These are phyloP conservation scores for Chernovozyma sophiae-reginae DNA, from an alignment of 1,139 yeast genomes.

Conservation along the genomic window DNA sequence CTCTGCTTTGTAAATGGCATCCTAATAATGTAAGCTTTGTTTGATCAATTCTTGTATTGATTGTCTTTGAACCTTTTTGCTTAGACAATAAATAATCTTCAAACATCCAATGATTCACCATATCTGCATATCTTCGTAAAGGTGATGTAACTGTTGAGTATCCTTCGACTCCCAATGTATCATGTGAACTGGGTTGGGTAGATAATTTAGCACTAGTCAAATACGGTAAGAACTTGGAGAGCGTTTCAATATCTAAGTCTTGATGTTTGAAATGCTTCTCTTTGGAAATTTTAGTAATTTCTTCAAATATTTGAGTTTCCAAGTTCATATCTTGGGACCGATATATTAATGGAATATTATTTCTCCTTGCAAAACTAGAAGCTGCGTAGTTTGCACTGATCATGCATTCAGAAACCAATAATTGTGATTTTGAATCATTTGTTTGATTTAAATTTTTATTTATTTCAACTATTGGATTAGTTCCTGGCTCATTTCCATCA, in stretches of 20 bases:
- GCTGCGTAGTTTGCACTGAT: constrained; percentile 65
- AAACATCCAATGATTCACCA: constrained; percentile 65
- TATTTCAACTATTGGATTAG: constrained; percentile 11
- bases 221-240: constrained; percentile 18
- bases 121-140: constrained; percentile 77
- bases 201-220: constrained; percentile 31
- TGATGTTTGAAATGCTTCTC: constrained; percentile 16
- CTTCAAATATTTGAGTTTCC: constrained; percentile 24
- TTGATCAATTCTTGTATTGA: constrained; percentile 9
- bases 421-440: constrained; percentile 36
- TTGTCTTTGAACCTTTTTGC: constrained; percentile 2
- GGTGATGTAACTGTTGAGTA: constrained; percentile 90
- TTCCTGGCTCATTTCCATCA: constrained; percentile 5
- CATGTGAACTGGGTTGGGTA: constrained; percentile 45
- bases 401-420: constrained; percentile 80
- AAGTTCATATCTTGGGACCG: constrained; percentile 33
- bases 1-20: constrained; percentile 30
- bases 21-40: constrained; percentile 12
- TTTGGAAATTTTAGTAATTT: constrained; percentile 37
- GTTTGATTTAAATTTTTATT: constrained; percentile 15
- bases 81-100: constrained; percentile 21
- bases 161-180: constrained; percentile 56
- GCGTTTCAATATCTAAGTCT: constrained; percentile 15
- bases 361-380: constrained; percentile 45
- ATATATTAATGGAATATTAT: constrained; percentile 56